A percentile compares a stretch with the other conserved stretches of the same genome.
Conservation (phyloP, 768 basidiomycete genomes). For the Nevesoporus exiguus region DNA sequence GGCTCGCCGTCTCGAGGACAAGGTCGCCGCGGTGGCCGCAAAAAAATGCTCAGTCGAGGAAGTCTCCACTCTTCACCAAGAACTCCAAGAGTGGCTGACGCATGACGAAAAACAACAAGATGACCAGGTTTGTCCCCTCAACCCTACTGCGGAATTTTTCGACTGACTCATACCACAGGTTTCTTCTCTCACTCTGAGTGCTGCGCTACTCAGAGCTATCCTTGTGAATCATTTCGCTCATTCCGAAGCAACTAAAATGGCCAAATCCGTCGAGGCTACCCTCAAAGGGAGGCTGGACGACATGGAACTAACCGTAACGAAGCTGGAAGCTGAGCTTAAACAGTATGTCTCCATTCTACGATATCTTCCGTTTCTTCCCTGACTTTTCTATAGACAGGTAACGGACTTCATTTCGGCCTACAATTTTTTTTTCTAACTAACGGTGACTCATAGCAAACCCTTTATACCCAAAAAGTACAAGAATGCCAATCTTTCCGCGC, state of each 20-base stretch:
- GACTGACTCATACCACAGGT: conserved; percentile 37
- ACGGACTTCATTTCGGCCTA: conserved; percentile 27
- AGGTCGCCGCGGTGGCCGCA: conserved; percentile 71
- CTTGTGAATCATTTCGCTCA: conserved; percentile 80
- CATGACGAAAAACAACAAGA: conserved; percentile 53
- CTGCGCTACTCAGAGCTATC: conserved; percentile 77
- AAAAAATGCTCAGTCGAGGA: conserved; percentile 90
- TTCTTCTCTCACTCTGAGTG: conserved; percentile 69
- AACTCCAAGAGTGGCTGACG: conserved; percentile 73
- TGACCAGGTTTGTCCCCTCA: conserved; percentile 54
- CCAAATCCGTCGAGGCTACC: conserved; percentile 58
- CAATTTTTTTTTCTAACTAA: conserved; percentile 14
- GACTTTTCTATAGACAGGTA: conserved; percentile 51
- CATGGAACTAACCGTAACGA: conserved; percentile 51
- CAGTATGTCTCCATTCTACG: conserved; percentile 47
- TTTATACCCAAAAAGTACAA: conserved; percentile 65
- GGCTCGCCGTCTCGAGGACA: conserved; percentile 69
- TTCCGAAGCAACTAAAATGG: conserved; percentile 67
- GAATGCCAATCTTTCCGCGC: conserved; percentile 66
- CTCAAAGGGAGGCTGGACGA: conserved; percentile 67
- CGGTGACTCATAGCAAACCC: conserved; percentile 44
- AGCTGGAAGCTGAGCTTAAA: conserved; percentile 68
- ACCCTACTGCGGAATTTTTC: conserved; percentile 8
- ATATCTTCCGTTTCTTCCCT: conserved; percentile 9
- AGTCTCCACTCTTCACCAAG: conserved; percentile 71